These are phyloP conservation scores for Chlamydomonas schloesseri DNA, from an alignment of 139 green algal genomes.

Conservation along the genomic window DNA sequence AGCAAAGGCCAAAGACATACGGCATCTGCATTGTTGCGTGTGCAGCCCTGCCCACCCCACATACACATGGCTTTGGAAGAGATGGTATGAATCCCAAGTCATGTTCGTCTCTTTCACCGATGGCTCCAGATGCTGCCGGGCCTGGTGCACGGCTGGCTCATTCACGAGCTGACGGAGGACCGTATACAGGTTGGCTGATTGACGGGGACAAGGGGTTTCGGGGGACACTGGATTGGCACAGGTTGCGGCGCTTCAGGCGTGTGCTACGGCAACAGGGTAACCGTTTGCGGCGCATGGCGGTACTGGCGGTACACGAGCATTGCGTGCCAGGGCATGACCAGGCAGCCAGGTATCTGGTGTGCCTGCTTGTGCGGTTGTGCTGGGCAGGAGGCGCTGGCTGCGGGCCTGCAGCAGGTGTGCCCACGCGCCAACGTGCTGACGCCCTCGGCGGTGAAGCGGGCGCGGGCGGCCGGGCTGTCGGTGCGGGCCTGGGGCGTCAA, in stretches of 20 bases:
- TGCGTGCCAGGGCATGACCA: no score
- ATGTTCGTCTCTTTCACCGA: no score
- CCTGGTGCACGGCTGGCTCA: slow-evolving; percentile 60
- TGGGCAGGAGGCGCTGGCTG: background rate
- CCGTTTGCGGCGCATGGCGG: no score
- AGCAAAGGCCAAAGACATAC: no score
- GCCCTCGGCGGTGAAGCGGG: background rate
- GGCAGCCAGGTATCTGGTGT: no score
- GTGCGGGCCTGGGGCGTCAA: slow-evolving; percentile 68
- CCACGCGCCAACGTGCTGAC: slow-evolving; percentile 58
- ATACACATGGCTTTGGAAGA: no score
- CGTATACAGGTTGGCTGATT: slow-evolving; percentile 10
- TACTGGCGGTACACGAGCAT: no score
- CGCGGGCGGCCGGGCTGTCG: slow-evolving; percentile 31
- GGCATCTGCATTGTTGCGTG: no score
- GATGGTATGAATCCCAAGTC: no score
- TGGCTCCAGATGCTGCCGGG: slow-evolving; percentile 54
- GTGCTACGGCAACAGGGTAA: no score
- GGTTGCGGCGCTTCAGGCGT: no score
- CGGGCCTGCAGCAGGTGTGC: slow-evolving; percentile 51
- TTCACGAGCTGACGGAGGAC: slow-evolving; percentile 54
- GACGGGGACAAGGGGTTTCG: background rate
- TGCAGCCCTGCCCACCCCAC: no score
- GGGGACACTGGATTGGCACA: background rate
- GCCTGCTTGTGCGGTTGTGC: background rate